Conservation (phyloP, 225 moss, liverwort and hornwort genomes). For the Polytrichum commune region DNA sequence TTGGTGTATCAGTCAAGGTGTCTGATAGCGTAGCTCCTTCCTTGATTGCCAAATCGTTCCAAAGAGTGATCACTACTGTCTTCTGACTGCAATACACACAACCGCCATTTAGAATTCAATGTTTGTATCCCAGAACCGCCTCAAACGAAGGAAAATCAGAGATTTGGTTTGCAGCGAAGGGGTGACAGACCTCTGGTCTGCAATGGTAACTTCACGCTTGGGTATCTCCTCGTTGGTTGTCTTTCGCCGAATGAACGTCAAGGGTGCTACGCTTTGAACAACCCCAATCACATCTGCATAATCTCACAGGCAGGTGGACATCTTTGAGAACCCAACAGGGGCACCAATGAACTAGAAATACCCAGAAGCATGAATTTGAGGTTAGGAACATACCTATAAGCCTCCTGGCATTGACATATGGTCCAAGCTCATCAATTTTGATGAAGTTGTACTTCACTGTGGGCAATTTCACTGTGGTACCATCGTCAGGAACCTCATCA, state of each 20-base stretch:
- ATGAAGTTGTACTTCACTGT: conserved; percentile 65
- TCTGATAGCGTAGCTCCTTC: conserved; percentile 53
- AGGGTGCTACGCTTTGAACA: conserved; percentile 52
- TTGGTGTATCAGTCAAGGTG: conserved; percentile 41
- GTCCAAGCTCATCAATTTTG: conserved; percentile 66
- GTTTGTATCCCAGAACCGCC: too few species aligned
- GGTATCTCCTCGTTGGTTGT: conserved; percentile 84
- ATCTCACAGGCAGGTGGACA: neutral
- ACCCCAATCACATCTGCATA: conserved; percentile 78
- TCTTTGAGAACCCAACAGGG: too few species aligned
- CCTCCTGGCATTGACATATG: conserved; percentile 58
- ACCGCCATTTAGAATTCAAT: too few species aligned
- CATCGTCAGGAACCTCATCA: conserved; percentile 67
- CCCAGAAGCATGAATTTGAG: too few species aligned
- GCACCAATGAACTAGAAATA: too few species aligned
- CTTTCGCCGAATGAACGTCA: conserved; percentile 59
- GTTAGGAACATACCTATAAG: conserved; percentile 49
- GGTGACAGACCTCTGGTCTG: conserved; percentile 47
- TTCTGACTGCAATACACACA: conserved; percentile 51
- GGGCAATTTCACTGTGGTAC: conserved; percentile 43
- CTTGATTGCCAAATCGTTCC: conserved; percentile 67
- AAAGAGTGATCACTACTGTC: conserved; percentile 69
- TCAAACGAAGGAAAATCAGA: too few species aligned
- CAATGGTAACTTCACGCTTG: conserved; percentile 76
- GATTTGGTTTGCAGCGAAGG: neutral